Evolutionary conservation across 148 eudicot species (phyloP), one percentile per base, ranked within the genome.

Genomic region (Polygonum maritimum): DNA sequence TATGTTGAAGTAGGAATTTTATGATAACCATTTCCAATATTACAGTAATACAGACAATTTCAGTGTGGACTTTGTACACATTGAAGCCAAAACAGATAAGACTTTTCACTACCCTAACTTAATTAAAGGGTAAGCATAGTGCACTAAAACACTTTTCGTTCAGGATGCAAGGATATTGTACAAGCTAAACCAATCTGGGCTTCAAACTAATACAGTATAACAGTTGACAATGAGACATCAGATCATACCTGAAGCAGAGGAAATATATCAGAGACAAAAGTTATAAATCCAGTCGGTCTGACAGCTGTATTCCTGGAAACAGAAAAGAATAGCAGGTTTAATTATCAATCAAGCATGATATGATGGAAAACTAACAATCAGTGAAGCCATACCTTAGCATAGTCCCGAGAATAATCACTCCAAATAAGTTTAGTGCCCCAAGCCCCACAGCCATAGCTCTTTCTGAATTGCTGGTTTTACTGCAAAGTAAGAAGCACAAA

Each of bases 381-480:
- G 76, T 8, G 52, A 58, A 78, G 70, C 35, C 88, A 60, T 86
- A 95, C 99, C 85, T 90, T 75, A 95, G 80, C 96, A 95, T 86
- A 81, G 91, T 79, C 76, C 89, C 85, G 76, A 95, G 99, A 81
- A 87, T 54, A 73, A 95, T 74, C 71, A 95, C 94, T 77, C 99
- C 99, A 84, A 89, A 88, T 65, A 92, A 81, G 87, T 95, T 95
- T 15, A 95, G 89, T 49, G 80, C 97, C 73, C 99, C 99, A 51
- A 95, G 80, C 81, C 97, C 99, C 81, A 88, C 77, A 78, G 87
- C 96, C 96, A 93, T 84, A 16, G 96, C 97, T 84, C 91, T 87
- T 81, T 95, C 97, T 65, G 94, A 78, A 44, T 79, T 63, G 82
- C 80, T 88, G 74, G 91, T 84, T 85, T 92, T 90, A 85, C 99